phyloP scores from a whole-genome alignment of 1,139 yeast genomes.

The Saccharomyces hybrid region DNA sequence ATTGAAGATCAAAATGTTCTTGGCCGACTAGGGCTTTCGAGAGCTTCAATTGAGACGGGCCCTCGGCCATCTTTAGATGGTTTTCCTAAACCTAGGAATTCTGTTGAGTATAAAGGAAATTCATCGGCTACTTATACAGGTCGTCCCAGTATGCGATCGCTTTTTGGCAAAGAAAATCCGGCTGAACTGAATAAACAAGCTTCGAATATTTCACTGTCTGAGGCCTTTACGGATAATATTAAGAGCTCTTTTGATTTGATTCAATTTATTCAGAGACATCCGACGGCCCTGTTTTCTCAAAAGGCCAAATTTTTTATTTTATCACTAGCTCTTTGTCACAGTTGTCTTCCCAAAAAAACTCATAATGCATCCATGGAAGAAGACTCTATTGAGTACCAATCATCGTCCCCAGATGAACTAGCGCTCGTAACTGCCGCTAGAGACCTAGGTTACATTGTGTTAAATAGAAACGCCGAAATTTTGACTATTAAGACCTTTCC shows the following conservation, averaged over 20 bases:
- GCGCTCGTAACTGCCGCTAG: conserved; percentile 92
- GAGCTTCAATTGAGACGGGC: conserved; percentile 1
- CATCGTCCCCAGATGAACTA: conserved; percentile 93
- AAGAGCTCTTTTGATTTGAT: conserved; percentile 58
- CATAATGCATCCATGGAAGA: conserved; percentile 37
- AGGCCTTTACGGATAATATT: conserved; percentile 17
- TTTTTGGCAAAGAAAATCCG: conserved; percentile 16
- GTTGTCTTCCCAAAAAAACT: conserved; percentile 66
- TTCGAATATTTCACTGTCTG: conserved; percentile 11
- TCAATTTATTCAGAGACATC: conserved; percentile 61
- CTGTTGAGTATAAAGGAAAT: conserved; percentile 36
- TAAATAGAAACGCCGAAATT: conserved; percentile 53
- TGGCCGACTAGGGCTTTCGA: conserved; percentile 7
- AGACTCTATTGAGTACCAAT: conserved; percentile 61
- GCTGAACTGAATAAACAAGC: conserved; percentile 38
- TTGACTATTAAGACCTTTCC: conserved; percentile 76
- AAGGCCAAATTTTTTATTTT: conserved; percentile 73
- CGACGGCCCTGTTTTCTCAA: conserved; percentile 61
- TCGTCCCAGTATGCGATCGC: conserved; percentile 47
- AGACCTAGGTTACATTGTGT: conserved; percentile 81
- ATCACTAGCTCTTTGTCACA: conserved; percentile 79
- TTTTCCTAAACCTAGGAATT: conserved; percentile 17
- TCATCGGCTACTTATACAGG: conserved; percentile 38
- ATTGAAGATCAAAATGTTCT: conserved; percentile 13
- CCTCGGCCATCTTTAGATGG: background rate